phyloP scores from a whole-genome alignment of 768 basidiomycete genomes.

The Punctularia strigosozonata region DNA sequence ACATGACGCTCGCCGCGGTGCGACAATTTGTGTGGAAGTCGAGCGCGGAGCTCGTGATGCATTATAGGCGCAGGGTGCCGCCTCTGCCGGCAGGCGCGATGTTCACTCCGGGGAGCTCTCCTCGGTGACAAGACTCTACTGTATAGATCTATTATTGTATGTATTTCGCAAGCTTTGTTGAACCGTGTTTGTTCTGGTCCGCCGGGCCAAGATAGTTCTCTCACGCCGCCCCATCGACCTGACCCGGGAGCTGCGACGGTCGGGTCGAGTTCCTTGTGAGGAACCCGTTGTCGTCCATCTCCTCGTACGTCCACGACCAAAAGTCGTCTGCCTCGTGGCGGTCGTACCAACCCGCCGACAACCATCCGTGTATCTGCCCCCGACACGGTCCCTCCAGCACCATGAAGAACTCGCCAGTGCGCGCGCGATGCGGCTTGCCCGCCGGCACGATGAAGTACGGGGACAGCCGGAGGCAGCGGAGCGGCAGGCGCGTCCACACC shows the following conservation, averaged over 20 bases:
- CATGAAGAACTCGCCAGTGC: background rate
- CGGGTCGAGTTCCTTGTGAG: too few species aligned
- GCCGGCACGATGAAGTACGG: background rate
- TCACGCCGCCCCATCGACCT: too few species aligned
- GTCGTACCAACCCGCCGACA: background rate
- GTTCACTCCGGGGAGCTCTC: too few species aligned
- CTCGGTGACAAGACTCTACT: too few species aligned
- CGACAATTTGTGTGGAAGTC: conserved; percentile 86
- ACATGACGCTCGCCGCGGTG: conserved; percentile 85
- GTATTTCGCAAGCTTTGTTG: too few species aligned
- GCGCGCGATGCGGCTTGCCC: background rate
- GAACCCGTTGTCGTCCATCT: background rate
- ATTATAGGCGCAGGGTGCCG: conserved; percentile 54
- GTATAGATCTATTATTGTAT: too few species aligned
- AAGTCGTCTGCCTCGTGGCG: background rate
- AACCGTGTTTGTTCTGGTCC: too few species aligned
- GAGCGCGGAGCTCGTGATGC: conserved; percentile 57
- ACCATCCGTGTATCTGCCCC: background rate
- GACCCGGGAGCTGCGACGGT: too few species aligned
- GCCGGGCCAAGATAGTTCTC: too few species aligned
- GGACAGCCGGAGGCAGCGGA: background rate
- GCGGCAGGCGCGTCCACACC: background rate
- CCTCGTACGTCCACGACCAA: background rate
- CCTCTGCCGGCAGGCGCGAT: too few species aligned
- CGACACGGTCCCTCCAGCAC: background rate